These are phyloP conservation scores for Macrocystidia cucumis DNA, from an alignment of 1,284 basidiomycete species.

Conservation along the genomic window DNA sequence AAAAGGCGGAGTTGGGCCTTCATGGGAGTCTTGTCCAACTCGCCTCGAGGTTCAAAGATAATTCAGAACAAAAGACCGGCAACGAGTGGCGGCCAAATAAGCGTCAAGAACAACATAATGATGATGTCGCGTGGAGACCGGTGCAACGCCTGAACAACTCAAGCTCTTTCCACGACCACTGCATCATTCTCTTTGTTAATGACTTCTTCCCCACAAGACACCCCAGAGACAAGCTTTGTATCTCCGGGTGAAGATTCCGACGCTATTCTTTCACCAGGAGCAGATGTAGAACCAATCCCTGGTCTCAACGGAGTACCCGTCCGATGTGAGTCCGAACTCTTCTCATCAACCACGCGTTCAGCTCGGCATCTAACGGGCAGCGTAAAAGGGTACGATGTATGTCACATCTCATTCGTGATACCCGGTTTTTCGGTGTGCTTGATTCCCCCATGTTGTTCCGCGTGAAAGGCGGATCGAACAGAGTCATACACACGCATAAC, in stretches of 20 bases:
- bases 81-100: no score
- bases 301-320: constrained; percentile 39
- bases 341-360: constrained; percentile 5
- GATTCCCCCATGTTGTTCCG: constrained; percentile 5
- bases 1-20: no score
- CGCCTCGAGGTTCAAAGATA: no score
- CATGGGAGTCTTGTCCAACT: no score
- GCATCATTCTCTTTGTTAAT: no score
- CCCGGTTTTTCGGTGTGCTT: constrained; percentile 11
- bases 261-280: constrained; percentile 22
- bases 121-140: no score
- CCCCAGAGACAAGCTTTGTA: constrained; percentile 30
- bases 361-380: constrained; percentile 2
- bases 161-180: no score
- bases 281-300: constrained; percentile 34
- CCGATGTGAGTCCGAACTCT: constrained; percentile 28
- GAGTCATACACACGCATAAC: constrained; percentile 74
- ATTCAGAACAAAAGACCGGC: no score
- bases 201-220: constrained; percentile 19
- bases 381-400: constrained; percentile 38
- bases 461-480: constrained; percentile 62
- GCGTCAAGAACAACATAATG: no score
- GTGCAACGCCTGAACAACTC: no score
- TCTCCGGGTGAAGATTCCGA: constrained; percentile 40
- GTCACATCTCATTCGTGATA: constrained; percentile 15